Conservation (phyloP, 2,329 filamentous ascomycete genomes). For the Eutypella sp. region DNA sequence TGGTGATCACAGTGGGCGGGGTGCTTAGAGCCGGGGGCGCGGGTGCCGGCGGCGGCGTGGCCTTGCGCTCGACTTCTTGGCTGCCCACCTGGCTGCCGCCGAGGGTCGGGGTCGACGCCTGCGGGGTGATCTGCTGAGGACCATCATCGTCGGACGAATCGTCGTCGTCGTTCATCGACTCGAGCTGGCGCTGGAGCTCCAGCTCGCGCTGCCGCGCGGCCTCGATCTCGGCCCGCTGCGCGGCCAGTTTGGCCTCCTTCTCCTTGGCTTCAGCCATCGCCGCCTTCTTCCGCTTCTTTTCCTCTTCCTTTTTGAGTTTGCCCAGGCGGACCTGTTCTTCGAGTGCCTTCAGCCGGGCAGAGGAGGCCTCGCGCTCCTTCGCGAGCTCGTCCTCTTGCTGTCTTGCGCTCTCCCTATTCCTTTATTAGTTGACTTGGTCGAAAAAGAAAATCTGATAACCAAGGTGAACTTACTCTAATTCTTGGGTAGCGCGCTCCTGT, state of each 20-base stretch:
- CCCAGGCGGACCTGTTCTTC: slow-evolving; percentile 92
- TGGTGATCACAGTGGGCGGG: slow-evolving; percentile 45
- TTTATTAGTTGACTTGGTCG: slow-evolving; percentile 11
- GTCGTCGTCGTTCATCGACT: slow-evolving; percentile 66
- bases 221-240: slow-evolving; percentile 86
- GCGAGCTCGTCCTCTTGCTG: slow-evolving; percentile 76
- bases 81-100: slow-evolving; percentile 46
- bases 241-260: slow-evolving; percentile 77
- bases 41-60: slow-evolving; percentile 45
- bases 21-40: slow-evolving; percentile 41
- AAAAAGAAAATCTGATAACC: neutral
- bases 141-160: slow-evolving; percentile 80
- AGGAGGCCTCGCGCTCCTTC: slow-evolving; percentile 73
- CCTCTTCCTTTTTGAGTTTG: slow-evolving; percentile 94
- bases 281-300: slow-evolving; percentile 88
- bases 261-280: slow-evolving; percentile 82
- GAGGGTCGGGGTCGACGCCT: slow-evolving; percentile 54
- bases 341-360: slow-evolving; percentile 78
- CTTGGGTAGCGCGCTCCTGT: slow-evolving; percentile 66
- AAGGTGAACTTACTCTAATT: slow-evolving; percentile 72
- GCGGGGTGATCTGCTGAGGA: slow-evolving; percentile 62
- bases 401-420: slow-evolving; percentile 62
- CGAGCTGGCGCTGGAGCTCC: slow-evolving; percentile 82
- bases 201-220: slow-evolving; percentile 84
- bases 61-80: slow-evolving; percentile 50